Percentiles rank a stretch among this genome's conserved stretches.
phyloP scores from a whole-genome alignment of 805 yeast genomes.

The Saturnispora quitensis region DNA sequence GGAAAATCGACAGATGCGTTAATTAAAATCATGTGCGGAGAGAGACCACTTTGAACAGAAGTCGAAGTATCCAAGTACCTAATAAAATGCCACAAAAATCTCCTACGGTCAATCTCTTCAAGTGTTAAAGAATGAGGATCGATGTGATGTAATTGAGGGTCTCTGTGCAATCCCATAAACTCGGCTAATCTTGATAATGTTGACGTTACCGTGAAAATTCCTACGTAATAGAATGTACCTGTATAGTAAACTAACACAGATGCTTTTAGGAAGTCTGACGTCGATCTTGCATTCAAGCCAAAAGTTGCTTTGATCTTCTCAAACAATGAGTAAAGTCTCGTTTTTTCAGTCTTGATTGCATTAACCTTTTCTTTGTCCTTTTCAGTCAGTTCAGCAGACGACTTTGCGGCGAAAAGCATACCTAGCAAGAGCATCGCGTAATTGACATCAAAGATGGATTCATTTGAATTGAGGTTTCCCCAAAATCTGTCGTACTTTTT shows the following conservation, averaged over 20 bases:
- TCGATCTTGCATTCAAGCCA: conserved; percentile 8
- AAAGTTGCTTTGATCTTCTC: conserved; percentile 10
- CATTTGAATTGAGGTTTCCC: conserved; percentile 4
- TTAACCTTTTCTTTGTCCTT: not conserved
- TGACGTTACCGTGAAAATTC: conserved; percentile 11
- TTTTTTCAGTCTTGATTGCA: conserved; percentile 2
- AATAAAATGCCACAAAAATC: conserved; percentile 12
- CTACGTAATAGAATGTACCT: conserved; percentile 11
- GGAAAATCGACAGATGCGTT: conserved; percentile 13
- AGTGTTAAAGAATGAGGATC: conserved; percentile 5
- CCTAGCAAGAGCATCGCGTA: conserved; percentile 9
- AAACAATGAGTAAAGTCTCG: conserved; percentile 4
- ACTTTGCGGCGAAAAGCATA: conserved; percentile 12
- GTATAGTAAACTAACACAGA: conserved; percentile 10
- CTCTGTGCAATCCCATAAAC: conserved; percentile 14
- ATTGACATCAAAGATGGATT: conserved; percentile 10
- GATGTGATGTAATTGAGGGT: conserved; percentile 12
- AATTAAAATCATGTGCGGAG: conserved; percentile 15
- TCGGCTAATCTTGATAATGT: conserved; percentile 12
- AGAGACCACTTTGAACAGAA: conserved; percentile 12
- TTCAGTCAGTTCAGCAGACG: conserved; percentile 8
- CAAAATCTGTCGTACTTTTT: conserved; percentile 8
- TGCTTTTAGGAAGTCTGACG: conserved; percentile 10
- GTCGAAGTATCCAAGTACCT: conserved; percentile 13
- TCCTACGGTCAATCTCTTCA: conserved; percentile 10